A percentile compares a stretch with the other conserved stretches of the same genome.
These are phyloP conservation scores for Exsudoporus frostii DNA, from an alignment of 768 basidiomycete species.

Conservation along the genomic window DNA sequence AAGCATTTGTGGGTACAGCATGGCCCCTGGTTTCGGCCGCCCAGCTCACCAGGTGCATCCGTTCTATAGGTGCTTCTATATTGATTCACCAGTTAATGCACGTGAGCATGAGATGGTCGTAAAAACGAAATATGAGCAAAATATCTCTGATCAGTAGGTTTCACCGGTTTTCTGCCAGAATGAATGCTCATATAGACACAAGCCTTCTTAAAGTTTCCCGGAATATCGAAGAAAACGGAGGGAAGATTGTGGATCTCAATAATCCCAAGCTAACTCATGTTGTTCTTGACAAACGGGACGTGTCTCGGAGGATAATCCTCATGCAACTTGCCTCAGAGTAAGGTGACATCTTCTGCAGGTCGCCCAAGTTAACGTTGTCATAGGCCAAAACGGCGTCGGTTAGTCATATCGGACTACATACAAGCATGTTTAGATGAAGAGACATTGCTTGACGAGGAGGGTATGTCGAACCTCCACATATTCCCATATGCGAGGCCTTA, in stretches of 20 bases:
- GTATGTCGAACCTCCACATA: constrained; percentile 26
- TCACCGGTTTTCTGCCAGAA: neutral
- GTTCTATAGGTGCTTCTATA: constrained; percentile 73
- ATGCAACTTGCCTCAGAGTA: constrained; percentile 72
- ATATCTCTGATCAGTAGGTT: constrained; percentile 53
- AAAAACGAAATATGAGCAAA: constrained; percentile 49
- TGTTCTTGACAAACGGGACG: constrained; percentile 79
- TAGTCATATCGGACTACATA: constrained; percentile 77
- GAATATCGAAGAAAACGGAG: constrained; percentile 67
- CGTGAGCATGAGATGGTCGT: constrained; percentile 57
- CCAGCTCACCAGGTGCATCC: neutral
- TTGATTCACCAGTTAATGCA: constrained; percentile 81
- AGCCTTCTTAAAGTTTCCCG: constrained; percentile 57
- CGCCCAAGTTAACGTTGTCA: constrained; percentile 9
- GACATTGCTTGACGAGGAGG: constrained; percentile 82
- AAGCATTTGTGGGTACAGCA: constrained; percentile 62
- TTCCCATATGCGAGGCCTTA: neutral
- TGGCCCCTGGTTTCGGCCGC: neutral
- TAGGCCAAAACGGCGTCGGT: constrained; percentile 78
- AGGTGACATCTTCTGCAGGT: constrained; percentile 22
- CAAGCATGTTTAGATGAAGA: constrained; percentile 77
- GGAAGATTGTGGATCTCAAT: constrained; percentile 61
- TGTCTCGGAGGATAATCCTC: constrained; percentile 65
- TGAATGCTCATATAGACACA: neutral
- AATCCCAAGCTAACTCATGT: constrained; percentile 86